These are phyloP conservation scores for Tulasnella sp. DNA, from an alignment of 768 basidiomycete species.

Conservation along the genomic window DNA sequence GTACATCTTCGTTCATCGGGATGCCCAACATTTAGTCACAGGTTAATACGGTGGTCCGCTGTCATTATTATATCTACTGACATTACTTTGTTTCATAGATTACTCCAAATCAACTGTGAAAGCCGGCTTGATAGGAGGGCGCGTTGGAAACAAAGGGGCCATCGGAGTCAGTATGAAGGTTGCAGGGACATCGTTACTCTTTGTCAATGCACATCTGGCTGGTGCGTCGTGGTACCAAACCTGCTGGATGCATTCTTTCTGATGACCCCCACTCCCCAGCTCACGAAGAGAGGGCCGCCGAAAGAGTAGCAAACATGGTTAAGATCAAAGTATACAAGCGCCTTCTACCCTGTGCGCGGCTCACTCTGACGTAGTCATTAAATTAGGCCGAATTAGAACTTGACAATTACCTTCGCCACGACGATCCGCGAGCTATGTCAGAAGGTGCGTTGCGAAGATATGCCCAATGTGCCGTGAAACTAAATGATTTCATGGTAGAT, in stretches of 20 bases:
- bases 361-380: constrained; percentile 3
- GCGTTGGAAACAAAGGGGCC: constrained; percentile 88
- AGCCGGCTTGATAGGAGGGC: constrained; percentile 79
- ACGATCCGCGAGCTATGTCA: constrained; percentile 54
- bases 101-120: constrained; percentile 75
- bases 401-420: constrained; percentile 58
- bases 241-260: neutral
- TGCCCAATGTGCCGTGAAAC: constrained; percentile 8
- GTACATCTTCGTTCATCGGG: constrained; percentile 63
- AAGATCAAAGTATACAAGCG: constrained; percentile 65
- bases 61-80: constrained; percentile 5
- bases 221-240: constrained; percentile 34
- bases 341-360: neutral
- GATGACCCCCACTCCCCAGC: constrained; percentile 33
- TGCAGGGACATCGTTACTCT: constrained; percentile 71
- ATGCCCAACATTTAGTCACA: constrained; percentile 50
- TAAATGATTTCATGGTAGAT: constrained; percentile 34
- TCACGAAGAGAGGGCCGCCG: constrained; percentile 61
- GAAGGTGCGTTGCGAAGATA: constrained; percentile 43
- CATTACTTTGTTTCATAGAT: constrained; percentile 34
- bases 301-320: constrained; percentile 72
- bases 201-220: constrained; percentile 85
- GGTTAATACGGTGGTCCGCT: constrained; percentile 31
- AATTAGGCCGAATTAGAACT: constrained; percentile 62
- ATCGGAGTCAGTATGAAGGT: constrained; percentile 85